Evolutionary conservation across 1,284 basidiomycete genomes (phyloP).

Genomic region (Termitomyces sp.): DNA sequence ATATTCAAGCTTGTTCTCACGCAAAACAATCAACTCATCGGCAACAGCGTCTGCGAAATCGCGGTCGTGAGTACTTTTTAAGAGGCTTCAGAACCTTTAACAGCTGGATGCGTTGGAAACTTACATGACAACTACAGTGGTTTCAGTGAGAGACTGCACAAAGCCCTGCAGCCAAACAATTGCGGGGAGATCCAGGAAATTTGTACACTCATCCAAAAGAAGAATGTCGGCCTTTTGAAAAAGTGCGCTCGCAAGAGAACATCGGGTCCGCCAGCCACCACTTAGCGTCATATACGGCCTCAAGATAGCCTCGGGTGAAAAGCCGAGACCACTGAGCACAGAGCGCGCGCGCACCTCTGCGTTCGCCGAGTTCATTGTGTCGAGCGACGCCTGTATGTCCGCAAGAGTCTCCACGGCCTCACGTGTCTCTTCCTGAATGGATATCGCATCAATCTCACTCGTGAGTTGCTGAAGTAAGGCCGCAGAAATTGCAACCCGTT

Average conservation of each 20-base stretch:
- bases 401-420: slow-evolving; percentile 28
- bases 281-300: slow-evolving; percentile 47
- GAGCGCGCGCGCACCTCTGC: slow-evolving; percentile 52
- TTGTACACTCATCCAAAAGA: slow-evolving; percentile 44
- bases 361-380: slow-evolving; percentile 35
- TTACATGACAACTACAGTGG: slow-evolving; percentile 55
- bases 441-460: slow-evolving; percentile 20
- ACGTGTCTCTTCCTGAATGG: slow-evolving; percentile 26
- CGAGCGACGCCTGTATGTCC: slow-evolving; percentile 33
- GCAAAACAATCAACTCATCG: slow-evolving; percentile 65
- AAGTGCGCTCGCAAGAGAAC: slow-evolving; percentile 72
- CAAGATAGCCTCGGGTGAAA: slow-evolving; percentile 45
- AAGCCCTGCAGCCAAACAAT: slow-evolving; percentile 69
- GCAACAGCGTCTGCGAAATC: slow-evolving; percentile 63
- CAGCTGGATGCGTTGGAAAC: background rate
- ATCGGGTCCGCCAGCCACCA: slow-evolving; percentile 69
- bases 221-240: slow-evolving; percentile 73
- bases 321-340: slow-evolving; percentile 65
- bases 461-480: slow-evolving; percentile 19
- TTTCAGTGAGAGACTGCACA: slow-evolving; percentile 37
- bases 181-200: slow-evolving; percentile 39
- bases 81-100: background rate
- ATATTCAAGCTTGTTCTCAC: slow-evolving; percentile 51
- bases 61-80: slow-evolving; percentile 59
- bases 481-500: slow-evolving; percentile 25